Evolutionary conservation across 169 alveolate genomes (phyloP), one percentile per base, ranked within the genome.

Genomic region (Plasmodium chabaudi): DNA sequence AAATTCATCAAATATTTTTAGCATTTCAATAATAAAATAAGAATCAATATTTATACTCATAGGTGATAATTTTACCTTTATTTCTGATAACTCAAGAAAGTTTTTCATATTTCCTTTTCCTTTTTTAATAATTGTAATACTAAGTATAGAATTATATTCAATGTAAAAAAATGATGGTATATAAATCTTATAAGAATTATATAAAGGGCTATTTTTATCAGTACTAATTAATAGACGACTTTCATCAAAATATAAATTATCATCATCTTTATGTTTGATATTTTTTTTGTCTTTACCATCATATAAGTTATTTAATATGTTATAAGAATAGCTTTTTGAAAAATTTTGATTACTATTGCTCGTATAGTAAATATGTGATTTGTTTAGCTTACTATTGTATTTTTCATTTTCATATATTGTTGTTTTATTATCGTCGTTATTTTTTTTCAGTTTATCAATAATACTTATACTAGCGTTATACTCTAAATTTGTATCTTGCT

Each of bases 101-200:
- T 86, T 86, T 64, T 86, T 86, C 91, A 86, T 86, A 63, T 70
- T 86, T 39, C 91, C 91, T 86, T 74, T 86, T 47, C 60, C 69
- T 53, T 69, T 53, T 56, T 86, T 86, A 12, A 70, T 51, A 61
- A 86, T 86, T 15, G 61, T 70, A 21, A 61, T 59, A 47, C 47
- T 42, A 34, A 86, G 53, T n/a, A 86, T 57, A n/a, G 91, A 69
- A 47, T 70, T 60, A 70, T 25, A 65, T 70, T 86, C 71, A 57
- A 53, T 34, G n/a, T 57, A 71, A 73, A 86, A 71, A 86, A 57
- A 71, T 17, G 17, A 44, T 21, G 91, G 91, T 21, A 82, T 46
- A 47, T 67, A 67, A 9, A 55, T 2, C 47, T 67, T 82, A 47
- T 82, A 82, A n/a, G 90, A 82, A 67, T 82, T 65, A 55, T 59